Base-by-base conservation (phyloP, 345 rosid species). In the Citrus sp. region DNA sequence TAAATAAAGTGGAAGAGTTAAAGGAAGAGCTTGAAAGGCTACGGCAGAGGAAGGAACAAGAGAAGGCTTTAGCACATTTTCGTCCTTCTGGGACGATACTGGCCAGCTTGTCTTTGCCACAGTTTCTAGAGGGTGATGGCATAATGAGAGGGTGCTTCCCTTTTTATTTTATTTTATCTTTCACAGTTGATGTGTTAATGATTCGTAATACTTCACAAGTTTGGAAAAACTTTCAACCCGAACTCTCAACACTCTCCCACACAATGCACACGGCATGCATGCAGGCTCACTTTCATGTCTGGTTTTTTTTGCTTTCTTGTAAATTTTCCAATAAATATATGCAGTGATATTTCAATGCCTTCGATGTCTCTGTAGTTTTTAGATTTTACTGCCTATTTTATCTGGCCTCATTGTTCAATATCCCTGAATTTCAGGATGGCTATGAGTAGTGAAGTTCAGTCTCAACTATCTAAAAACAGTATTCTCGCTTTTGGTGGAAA, bases 11-110 rank as follows among this genome's bases (percentile, higher is more conserved):
- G 9, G 98, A 94, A 3, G 98, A 97, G 85, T 75, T 97, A 22
- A 94, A 84, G 85, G 97, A 92, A 79, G 92, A 94, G 72, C 98
- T 97, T 65, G 91, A 94, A 68, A 90, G 87, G 86, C 79, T 94
- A 62, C 85, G 85, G 76, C 84, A 81, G 75, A 92, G 74, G 87
- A 86, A 91, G 75, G 97, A 93, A 75, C 88, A 87, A 76, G 90
- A 93, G 72, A 91, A 90, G 87, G 83, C 81, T 68, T 80, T 84
- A 60, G 86, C 94, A 2, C 90, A 90, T 81, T 90, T 94, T 78
- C 80, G 70, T 10, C 96, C 97, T 30, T 84, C 93, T 61, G 98
- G 98, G 73, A 86, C 88, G 3, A 89, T 93, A 70, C 3, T 89
- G 67, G 88, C 94, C 75, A 83, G 87, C 58, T 74, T 97, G 66